Base-by-base conservation (phyloP, 805 yeast species). In the Lachancea dasiensis region DNA sequence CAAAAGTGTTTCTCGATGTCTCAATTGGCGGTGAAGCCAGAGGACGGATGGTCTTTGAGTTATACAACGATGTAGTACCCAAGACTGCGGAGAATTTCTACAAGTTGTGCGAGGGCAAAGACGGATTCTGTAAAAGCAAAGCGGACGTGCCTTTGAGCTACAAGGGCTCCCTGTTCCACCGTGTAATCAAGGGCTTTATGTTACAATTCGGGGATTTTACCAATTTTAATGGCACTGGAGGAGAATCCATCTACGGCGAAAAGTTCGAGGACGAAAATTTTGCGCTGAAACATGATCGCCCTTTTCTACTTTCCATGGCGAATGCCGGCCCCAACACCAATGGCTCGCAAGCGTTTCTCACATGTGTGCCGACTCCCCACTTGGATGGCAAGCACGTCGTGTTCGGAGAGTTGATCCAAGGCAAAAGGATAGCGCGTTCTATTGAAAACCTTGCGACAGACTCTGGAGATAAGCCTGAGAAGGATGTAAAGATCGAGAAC, bases 381-480 rank as follows among this genome's bases (percentile, higher is more conserved):
- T 73, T 92, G 48, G 90, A 92, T 58, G 94, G 90, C 18, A 90
- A 90, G 61, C 98, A 92, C 60, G 97, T 89, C 36, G 97, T 92
- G 3, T 92, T 92, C 59, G 98, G 98, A 46, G 77, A 83, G 60
- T 87, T 92, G 26, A 63, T 90, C 34, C 63, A 72, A 29, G 97
- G 97, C 27, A 89, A 85, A 59, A 76, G 86, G 6, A 61, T 86
- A 21, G 87, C 85, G 6, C 78, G 95, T 47, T 69, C 73, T 40
- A 70, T 92, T 44, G 99, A 92, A 62, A 72, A 77, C 52, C 65
- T 70, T 26, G 75, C 75, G 43, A 85, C 86, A 19, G 62, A 58
- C 36, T 65, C 67, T 3, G 69, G 65, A 27, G 97, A 90, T 58
- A 75, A 70, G 51, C 98, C 99, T 19, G 52, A 63, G 6, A 64